Conservation (phyloP, 1,139 yeast genomes). For the Blastobotrys aristatus region DNA sequence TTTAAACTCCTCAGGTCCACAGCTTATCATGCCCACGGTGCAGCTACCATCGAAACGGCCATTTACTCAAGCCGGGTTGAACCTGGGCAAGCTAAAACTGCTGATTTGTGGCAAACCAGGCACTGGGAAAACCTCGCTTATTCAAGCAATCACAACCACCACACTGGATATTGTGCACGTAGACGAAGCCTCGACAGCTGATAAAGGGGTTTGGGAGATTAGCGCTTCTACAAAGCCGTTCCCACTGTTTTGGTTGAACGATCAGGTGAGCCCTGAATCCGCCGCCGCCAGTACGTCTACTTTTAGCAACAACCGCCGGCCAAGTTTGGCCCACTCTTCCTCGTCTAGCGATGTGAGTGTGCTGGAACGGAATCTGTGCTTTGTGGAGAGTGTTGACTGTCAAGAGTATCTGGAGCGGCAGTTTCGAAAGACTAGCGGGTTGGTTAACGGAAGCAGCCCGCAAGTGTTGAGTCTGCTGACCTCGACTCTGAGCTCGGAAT, state of each 20-base stretch:
- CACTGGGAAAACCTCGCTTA: slow-evolving; percentile 28
- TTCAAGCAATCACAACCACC: slow-evolving; percentile 24
- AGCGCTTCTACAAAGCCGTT: slow-evolving; percentile 28
- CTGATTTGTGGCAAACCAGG: slow-evolving; percentile 28
- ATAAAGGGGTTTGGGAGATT: slow-evolving; percentile 14
- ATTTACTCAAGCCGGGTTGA: slow-evolving; percentile 26
- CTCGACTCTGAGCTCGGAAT: slow-evolving; percentile 27
- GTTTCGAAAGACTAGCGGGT: slow-evolving; percentile 27
- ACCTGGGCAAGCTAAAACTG: slow-evolving; percentile 28
- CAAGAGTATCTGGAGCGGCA: slow-evolving; percentile 26
- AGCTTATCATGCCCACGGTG: slow-evolving; percentile 28
- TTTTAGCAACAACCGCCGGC: slow-evolving; percentile 11
- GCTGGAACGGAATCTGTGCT: slow-evolving; percentile 27
- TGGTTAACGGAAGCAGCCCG: slow-evolving; percentile 26
- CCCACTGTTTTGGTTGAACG: slow-evolving; percentile 22
- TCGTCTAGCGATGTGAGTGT: slow-evolving; percentile 20
- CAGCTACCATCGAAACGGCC: slow-evolving; percentile 26
- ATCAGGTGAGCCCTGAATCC: slow-evolving; percentile 1
- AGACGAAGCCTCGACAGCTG: slow-evolving; percentile 20
- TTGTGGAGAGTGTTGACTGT: slow-evolving; percentile 28
- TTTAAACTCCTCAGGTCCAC: slow-evolving; percentile 5
- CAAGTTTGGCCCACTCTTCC: slow-evolving; percentile 20
- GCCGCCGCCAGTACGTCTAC: not conserved
- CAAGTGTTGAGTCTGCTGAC: slow-evolving; percentile 25
- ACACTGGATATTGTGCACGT: slow-evolving; percentile 28